Conservation (phyloP, 1,284 basidiomycete species). For the Malassezia furfur region DNA sequence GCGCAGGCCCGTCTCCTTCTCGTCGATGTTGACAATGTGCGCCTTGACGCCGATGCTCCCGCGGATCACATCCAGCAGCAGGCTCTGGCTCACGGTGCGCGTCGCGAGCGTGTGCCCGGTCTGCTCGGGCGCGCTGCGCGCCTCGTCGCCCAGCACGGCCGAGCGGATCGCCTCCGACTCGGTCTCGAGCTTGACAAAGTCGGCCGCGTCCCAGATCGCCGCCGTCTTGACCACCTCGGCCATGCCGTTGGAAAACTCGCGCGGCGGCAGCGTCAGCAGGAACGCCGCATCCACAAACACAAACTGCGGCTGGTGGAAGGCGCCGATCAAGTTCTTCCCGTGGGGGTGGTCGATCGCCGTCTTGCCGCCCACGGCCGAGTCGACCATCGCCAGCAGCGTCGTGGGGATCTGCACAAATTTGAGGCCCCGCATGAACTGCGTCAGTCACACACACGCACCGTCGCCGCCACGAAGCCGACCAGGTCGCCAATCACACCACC, state of each 20-base stretch:
- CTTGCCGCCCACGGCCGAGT: slow-evolving; percentile 92
- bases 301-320: slow-evolving; percentile 95
- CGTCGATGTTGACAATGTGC: slow-evolving; percentile 46
- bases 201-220: slow-evolving; percentile 46
- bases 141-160: slow-evolving; percentile 36
- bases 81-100: slow-evolving; percentile 37
- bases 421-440: slow-evolving; percentile 57
- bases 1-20: slow-evolving; percentile 46
- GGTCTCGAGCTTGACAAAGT: slow-evolving; percentile 46
- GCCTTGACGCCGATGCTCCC: slow-evolving; percentile 47
- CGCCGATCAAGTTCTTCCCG: slow-evolving; percentile 95
- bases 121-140: slow-evolving; percentile 22
- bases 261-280: slow-evolving; percentile 78
- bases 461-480: slow-evolving; percentile 90
- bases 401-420: slow-evolving; percentile 94
- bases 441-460: slow-evolving; percentile 56
- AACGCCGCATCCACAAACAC: slow-evolving; percentile 96
- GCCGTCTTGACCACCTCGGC: slow-evolving; percentile 75
- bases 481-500: slow-evolving; percentile 93
- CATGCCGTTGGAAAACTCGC: slow-evolving; percentile 97
- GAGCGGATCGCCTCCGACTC: slow-evolving; percentile 38
- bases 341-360: slow-evolving; percentile 94
- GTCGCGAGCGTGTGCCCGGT: slow-evolving; percentile 37
- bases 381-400: slow-evolving; percentile 94
- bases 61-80: slow-evolving; percentile 47